Percentiles rank a stretch among this genome's conserved stretches.
Evolutionary conservation across 768 basidiomycete genomes (phyloP).

Genomic region (Sutorius australiensis): DNA sequence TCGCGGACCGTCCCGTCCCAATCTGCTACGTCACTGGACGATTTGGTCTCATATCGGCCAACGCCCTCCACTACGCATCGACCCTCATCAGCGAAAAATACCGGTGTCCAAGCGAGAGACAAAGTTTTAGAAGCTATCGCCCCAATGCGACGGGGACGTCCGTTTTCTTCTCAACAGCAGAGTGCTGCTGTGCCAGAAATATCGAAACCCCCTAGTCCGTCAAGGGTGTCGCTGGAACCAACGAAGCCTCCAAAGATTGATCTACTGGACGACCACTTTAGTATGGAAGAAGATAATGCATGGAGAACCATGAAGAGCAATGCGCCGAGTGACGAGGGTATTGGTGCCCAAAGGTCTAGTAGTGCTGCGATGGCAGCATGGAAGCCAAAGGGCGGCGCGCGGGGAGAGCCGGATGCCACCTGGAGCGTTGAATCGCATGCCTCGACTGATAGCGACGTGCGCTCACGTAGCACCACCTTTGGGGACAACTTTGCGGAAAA

Average conservation of each 20-base stretch:
- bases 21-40: conserved; percentile 32
- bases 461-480: conserved; percentile 40
- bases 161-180: conserved; percentile 37
- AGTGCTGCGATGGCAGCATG: conserved; percentile 19
- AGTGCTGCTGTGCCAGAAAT: conserved; percentile 34
- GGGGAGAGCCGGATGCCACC: conserved; percentile 32
- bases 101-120: conserved; percentile 68
- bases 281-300: conserved; percentile 42
- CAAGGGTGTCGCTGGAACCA: conserved; percentile 12
- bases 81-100: conserved; percentile 29
- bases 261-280: conserved; percentile 38
- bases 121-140: conserved; percentile 77
- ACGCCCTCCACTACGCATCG: conserved; percentile 17
- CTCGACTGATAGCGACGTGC: conserved; percentile 22
- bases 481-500: conserved; percentile 64
- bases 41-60: conserved; percentile 39
- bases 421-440: conserved; percentile 37
- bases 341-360: conserved; percentile 26
- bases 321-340: conserved; percentile 10
- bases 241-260: conserved; percentile 21
- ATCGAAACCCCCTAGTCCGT: conserved; percentile 25
- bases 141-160: conserved; percentile 73
- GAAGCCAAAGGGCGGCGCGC: conserved; percentile 27
- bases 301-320: conserved; percentile 42
- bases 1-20: conserved; percentile 36